Evolutionary conservation across 495 filamentous ascomycete species (phyloP), one percentile per base, ranked within the genome.

Genomic region (Penicillium fimorum): DNA sequence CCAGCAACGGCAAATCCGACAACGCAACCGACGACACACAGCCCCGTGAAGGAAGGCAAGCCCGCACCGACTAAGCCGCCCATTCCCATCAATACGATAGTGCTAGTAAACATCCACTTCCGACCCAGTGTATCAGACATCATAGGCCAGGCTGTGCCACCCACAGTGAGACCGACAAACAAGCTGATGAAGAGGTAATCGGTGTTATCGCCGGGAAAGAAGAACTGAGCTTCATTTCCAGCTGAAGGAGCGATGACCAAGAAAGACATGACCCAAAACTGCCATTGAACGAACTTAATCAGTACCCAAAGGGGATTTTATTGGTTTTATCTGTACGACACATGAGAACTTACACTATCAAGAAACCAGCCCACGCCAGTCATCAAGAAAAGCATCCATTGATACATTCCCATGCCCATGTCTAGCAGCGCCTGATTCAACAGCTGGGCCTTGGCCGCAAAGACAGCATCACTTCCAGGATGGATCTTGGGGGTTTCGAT

Each of bases 351-450:
- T 57, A 79, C 70, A 51, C 72, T 81, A 42, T 79, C 77, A 32
- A 75, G 67, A 29, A 81, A 65, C 85, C 85, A 91, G 27, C 88
- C 89, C 50, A 90, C 89, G 3, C 87, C 85, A 35, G 86, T 84
- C 15, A 91, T 82, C 15, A 82, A 65, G 62, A 90, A 90, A 0
- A 91, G 76, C 56, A 85, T 75, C 83, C 83, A 91, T 73, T 93
- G 87, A 64, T 92, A 93, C 58, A 75, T 74, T 33, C 88, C 89
- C 80, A 92, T 92, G 0, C 88, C 88, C 60, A 92, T 87, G 60
- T 92, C 87, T 52, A 79, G 67, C 29, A 83, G 72, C 5, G 79
- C 79, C 48, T 73, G 70, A 60, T 80, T 81, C 40, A 82, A 68
- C 4, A 81, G 62, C 41, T 76, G 74, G 0, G 75, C 69, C 0